phyloP scores from a whole-genome alignment of 2,329 filamentous ascomycete genomes.

The Cladosporium sp. region DNA sequence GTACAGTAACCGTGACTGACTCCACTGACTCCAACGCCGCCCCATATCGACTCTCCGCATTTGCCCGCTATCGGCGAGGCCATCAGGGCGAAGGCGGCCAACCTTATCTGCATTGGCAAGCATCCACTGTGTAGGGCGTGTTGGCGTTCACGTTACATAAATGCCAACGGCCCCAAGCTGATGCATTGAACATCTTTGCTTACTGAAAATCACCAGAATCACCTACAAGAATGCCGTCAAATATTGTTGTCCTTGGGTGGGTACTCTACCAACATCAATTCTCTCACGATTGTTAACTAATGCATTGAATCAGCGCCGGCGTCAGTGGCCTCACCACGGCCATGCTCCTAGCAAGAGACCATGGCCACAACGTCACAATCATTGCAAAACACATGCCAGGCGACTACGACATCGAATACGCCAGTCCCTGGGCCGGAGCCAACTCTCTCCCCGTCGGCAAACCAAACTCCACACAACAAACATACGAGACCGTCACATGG shows the following conservation, averaged over 20 bases:
- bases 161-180: neutral
- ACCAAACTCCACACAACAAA: slow-evolving; percentile 39
- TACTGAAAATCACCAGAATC: neutral
- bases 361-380: slow-evolving; percentile 64
- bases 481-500: slow-evolving; percentile 50
- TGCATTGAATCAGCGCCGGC: slow-evolving; percentile 55
- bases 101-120: slow-evolving; percentile 11
- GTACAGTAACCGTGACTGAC: neutral
- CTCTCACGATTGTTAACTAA: neutral
- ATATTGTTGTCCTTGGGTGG: slow-evolving; percentile 54
- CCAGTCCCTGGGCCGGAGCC: slow-evolving; percentile 85
- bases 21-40: neutral
- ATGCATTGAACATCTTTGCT: neutral
- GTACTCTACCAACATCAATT: neutral
- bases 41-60: neutral
- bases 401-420: slow-evolving; percentile 89
- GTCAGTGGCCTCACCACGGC: slow-evolving; percentile 68
- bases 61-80: slow-evolving; percentile 13
- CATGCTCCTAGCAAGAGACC: slow-evolving; percentile 60
- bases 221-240: slow-evolving; percentile 24
- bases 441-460: slow-evolving; percentile 64
- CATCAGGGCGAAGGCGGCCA: neutral
- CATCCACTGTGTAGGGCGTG: neutral
- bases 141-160: neutral
- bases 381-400: slow-evolving; percentile 90